Base-by-base conservation (phyloP, 2,329 filamentous ascomycete species). In the Aspergillus fijiensis region DNA sequence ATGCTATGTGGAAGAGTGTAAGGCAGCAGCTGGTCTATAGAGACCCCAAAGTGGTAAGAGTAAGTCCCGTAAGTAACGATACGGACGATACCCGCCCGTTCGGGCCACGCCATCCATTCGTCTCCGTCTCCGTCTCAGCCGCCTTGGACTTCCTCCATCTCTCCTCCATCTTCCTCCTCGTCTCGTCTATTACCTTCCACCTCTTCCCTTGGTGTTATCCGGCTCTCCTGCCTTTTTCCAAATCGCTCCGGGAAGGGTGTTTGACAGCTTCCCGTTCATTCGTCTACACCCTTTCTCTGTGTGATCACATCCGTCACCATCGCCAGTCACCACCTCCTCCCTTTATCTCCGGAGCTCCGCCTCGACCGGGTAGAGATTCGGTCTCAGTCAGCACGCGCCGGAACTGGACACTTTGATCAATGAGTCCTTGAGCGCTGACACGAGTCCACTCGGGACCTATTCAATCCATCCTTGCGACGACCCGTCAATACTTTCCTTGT, bases 371-470 rank as follows among this genome's bases (percentile, higher is more conserved):
- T 23, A 19, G 35, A 33, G 3, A 16, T 35, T 35, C 33, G 35
- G 51, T 19, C 39, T 50, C 35, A 58, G 45, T 49, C 19, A 60
- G 42, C 39, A 54, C 42, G 39, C 53, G 42, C 39, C 49, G 53
- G 48, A 45, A 16, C 45, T 29, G 14, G 49, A 55, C 51, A 51
- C 31, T 53, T 55, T 23, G 39, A 59, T 61, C 56, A 48, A 63
- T 63, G 69, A 60, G 58, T 60, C 58, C 58, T 61, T 69, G 59
- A 66, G 56, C 42, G 45, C 50, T 51, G 7, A 25, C 39, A 49
- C 42, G 53, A 58, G 63, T 65, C 65, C 64, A 57, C 52, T 47
- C 48, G 60, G 67, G 68, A 60, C 63, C 60, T 5, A n/a, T 29
- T 7, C 23, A 5, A 16, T 29, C 23, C 12, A 29, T 21, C 6